Base-by-base conservation (phyloP, 768 basidiomycete species). In the Phallus indusiatus region DNA sequence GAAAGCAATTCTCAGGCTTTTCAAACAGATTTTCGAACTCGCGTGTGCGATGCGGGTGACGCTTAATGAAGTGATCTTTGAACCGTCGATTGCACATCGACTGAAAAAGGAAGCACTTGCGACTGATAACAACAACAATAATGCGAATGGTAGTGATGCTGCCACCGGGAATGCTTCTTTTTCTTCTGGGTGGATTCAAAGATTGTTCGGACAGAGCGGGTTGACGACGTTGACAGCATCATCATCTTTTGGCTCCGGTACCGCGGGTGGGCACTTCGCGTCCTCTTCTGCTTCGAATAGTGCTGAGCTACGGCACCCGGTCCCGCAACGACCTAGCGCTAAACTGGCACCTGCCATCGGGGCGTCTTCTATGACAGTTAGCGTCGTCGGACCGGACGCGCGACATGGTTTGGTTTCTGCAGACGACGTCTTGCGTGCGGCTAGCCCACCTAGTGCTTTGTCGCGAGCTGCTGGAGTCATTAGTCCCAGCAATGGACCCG, bases 311-410 rank as follows among this genome's bases (percentile, higher is more conserved):
- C 70, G 75, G 35, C 53, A 28, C 22, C 18, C 53, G 34, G 33
- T 12, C 34, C 16, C 17, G 17, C 36, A 46, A 60, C 67, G 7
- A 59, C 61, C 33, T 59, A 69, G 56, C 48, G 54, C 64, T 1
- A 98, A 98, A 69, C 78, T 88, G 24, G 81, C 82, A 0, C 88
- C 94, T 1, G 91, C 90, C 11, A 80, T 93, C 33, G 85, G 88
- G 11, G 91, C 96, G 10, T 90, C 90, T 20, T 78, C 89, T 1
- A 94, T 90, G 53, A 94, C 92, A 1, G 94, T 98, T 65, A 96
- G 94, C 60, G 95, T 99, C 58, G 94, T 96, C 7, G 73, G 81
- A 56, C 77, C 79, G 20, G 79, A 71, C 56, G 67, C 77, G 51
- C 36, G 36, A 16, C 36, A 37, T 37, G 36, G 36, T 8, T 16